Base-by-base conservation (phyloP, 495 filamentous ascomycete genomes). In the Copromyces sp. region DNA sequence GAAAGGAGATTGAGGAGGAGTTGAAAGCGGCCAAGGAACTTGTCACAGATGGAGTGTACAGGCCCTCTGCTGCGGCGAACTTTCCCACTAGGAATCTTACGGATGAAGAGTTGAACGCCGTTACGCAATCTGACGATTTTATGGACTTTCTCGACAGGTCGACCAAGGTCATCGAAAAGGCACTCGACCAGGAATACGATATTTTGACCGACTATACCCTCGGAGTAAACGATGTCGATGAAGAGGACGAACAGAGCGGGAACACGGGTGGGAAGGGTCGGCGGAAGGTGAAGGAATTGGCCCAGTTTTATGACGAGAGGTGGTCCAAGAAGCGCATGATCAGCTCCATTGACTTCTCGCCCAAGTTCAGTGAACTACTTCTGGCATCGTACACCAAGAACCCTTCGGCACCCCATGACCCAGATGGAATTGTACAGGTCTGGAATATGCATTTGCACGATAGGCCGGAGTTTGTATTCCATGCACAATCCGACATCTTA, bases 251-350 rank as follows among this genome's bases (percentile, higher is more conserved):
- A 75, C 92, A 93, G 75, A 88, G 86, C 39, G 88, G 87, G 9
- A 90, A 88, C 68, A 87, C 84, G 4, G 86, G 88, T 53, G 92
- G 91, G 14, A 93, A 92, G 79, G 92, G 91, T 69, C 89, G 91
- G 45, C 88, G 93, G 76, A 87, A 91, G 42, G 90, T 98, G 73
- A 92, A 90, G 78, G 94, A 99, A 80, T 83, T 97, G 42, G 90
- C 89, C 17, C 94, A 97, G 77, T 98, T 98, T 81, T 97, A 91
- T 80, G 93, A 98, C 76, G 94, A 97, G 73, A 85, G 93, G 78
- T 97, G 94, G 94, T 97, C 94, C 79, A 95, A 94, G 83, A 97
- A 97, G 82, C 89, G 96, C 73, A 97, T 97, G 93, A 90, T 98
- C 77, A 97, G 90, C 78, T 92, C 93, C 76, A 86, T 98, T 68